These are phyloP conservation scores for Barnettozyma californica DNA, from an alignment of 805 yeast genomes.

Conservation along the genomic window DNA sequence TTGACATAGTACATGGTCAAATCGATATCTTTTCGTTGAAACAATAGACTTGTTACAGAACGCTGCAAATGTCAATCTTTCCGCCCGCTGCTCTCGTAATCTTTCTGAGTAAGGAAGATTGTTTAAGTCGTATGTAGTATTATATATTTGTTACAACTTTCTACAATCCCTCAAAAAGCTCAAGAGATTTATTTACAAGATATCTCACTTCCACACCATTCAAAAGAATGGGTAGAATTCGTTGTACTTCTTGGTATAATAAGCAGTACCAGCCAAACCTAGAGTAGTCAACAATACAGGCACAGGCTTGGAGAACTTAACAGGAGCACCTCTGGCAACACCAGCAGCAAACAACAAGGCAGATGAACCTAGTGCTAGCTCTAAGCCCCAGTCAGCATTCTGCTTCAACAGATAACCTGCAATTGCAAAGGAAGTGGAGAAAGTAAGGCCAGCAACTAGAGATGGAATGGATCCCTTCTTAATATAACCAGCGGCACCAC, in stretches of 20 bases:
- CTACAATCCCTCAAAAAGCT: neutral
- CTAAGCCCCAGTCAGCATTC: conserved; percentile 77
- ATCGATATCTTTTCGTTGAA: too few species aligned
- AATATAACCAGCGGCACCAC: conserved; percentile 64
- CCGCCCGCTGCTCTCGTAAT: too few species aligned
- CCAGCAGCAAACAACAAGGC: conserved; percentile 65
- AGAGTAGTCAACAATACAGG: conserved; percentile 60
- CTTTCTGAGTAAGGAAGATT: too few species aligned
- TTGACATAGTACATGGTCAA: too few species aligned
- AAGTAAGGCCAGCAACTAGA: conserved; percentile 64
- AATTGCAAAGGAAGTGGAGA: conserved; percentile 55
- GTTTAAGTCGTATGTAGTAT: too few species aligned
- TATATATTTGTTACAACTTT: too few species aligned
- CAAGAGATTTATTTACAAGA: neutral
- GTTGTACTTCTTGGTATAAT: conserved; percentile 70
- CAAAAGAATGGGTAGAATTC: conserved; percentile 50
- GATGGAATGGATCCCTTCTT: conserved; percentile 66
- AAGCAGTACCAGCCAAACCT: conserved; percentile 59
- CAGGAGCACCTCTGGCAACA: conserved; percentile 58
- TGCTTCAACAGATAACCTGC: conserved; percentile 71
- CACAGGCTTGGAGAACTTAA: conserved; percentile 62
- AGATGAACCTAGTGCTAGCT: conserved; percentile 71
- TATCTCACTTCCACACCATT: neutral
- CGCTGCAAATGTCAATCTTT: too few species aligned
- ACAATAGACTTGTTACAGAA: too few species aligned